Evolutionary conservation across 2,329 filamentous ascomycete genomes (phyloP).

Genomic region (Diaporthe vexans): DNA sequence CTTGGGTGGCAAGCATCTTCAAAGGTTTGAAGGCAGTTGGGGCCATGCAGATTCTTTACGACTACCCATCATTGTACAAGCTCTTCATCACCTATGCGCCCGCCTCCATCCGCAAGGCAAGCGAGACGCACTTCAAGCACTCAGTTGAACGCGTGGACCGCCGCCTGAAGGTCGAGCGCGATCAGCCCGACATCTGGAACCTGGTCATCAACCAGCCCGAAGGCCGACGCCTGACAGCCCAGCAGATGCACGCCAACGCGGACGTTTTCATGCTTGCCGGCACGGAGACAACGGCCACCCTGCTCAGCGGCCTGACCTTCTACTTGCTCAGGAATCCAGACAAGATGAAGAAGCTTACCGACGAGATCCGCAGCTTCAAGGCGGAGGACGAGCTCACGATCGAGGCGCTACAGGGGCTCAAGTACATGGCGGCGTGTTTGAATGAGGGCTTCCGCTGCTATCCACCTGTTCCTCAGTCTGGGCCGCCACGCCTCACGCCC

Average conservation of each 20-base stretch:
- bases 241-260: conserved; percentile 7
- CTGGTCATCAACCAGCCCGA: neutral
- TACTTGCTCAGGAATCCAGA: conserved; percentile 48
- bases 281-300: conserved; percentile 17
- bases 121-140: conserved; percentile 4
- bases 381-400: conserved; percentile 51
- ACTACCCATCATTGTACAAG: conserved; percentile 4
- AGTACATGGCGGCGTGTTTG: conserved; percentile 54
- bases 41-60: neutral
- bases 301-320: conserved; percentile 34
- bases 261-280: neutral
- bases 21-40: neutral
- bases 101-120: neutral
- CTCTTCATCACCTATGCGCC: neutral
- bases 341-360: conserved; percentile 47
- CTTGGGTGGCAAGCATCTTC: conserved; percentile 41
- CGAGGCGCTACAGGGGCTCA: conserved; percentile 48
- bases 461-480: conserved; percentile 37
- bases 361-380: conserved; percentile 50
- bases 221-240: neutral
- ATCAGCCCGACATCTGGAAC: conserved; percentile 24
- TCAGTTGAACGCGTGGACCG: neutral
- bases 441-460: conserved; percentile 44
- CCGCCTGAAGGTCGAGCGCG: neutral
- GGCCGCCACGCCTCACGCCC: conserved; percentile 35